A percentile compares a stretch with the other conserved stretches of the same genome.
phyloP scores from a whole-genome alignment of 495 filamentous ascomycete genomes.

The Annulohypoxylon stygium region DNA sequence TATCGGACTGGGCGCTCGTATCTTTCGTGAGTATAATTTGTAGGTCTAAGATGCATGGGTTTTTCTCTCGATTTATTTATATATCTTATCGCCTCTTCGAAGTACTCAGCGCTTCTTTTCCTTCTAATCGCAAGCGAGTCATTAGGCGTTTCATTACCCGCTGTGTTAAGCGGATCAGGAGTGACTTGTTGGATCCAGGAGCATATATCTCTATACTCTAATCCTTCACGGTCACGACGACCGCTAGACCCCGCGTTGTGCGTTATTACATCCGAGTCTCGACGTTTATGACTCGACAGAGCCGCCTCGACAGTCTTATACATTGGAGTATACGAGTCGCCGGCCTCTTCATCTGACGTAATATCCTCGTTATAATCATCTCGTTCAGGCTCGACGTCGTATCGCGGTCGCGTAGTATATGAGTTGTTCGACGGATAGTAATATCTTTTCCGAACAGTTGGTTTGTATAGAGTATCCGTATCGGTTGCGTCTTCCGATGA shows the following conservation, averaged over 20 bases:
- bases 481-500: too few species aligned
- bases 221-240: neutral
- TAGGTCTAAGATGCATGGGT: too few species aligned
- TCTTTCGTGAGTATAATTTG: too few species aligned
- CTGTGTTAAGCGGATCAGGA: too few species aligned
- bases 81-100: too few species aligned
- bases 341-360: neutral
- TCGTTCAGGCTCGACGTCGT: neutral
- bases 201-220: neutral
- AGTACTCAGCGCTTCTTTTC: too few species aligned
- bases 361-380: neutral
- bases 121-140: too few species aligned
- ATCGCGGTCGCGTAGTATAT: neutral
- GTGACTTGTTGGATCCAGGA: neutral
- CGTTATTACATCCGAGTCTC: neutral
- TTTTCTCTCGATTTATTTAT: too few species aligned
- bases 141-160: too few species aligned
- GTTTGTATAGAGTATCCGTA: too few species aligned
- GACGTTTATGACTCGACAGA: neutral
- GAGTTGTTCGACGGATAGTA: neutral
- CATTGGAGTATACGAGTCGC: neutral
- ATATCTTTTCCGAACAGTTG: neutral
- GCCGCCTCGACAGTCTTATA: neutral
- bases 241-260: neutral
- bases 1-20: too few species aligned